Evolutionary conservation across 2,329 filamentous ascomycete species (phyloP), one percentile per base, ranked within the genome.

Genomic region (Zymoseptoria ardabiliae): DNA sequence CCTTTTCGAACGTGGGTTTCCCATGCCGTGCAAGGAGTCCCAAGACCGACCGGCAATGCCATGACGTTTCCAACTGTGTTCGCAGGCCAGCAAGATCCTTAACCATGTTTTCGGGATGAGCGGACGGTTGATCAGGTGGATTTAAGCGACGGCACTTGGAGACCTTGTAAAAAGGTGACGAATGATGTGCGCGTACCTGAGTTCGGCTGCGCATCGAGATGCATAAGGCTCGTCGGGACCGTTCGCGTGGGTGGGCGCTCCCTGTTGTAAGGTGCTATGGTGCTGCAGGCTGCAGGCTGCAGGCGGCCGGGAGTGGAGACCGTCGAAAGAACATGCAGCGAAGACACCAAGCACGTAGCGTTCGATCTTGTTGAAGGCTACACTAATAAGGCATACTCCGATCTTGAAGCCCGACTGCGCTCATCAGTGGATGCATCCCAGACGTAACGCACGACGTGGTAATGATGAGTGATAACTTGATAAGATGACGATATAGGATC

Each of bases 181-280:
- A 61, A 58, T 61, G 51, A 61, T 22, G 53, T 5, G 28, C 50
- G 30, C 21, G 51, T 54, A 53, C 48, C 57, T 59, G 57, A 28
- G 11, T 41, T 50, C 23, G 51, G 25, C 58, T 28, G 53, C 54
- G 25, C 54, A 53, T 53, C 22, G 51, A n/a, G 50, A 25, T 53
- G 35, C 35, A 45, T 53, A 25, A 53, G 51, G 51, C 28, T 53
- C 50, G 19, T 28, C 51, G 51, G 51, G 13, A 19, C 51, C 51
- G 13, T 53, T 53, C 51, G 51, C 51, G 51, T 30, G 51, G 51
- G 22, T 23, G 51, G 20, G 35, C 35, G 35, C 35, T 45, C 35
- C 35, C 17, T 45, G 35, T 17, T 17, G 17, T 5, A 45, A 13
- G 17, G 13, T 45, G 35, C 35, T 5, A 45, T 6, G 17, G 13